Percentiles rank a stretch among this genome's conserved stretches.
These are phyloP conservation scores for Cucumis hystrix DNA, from an alignment of 306 rosid genomes.

Conservation along the genomic window DNA sequence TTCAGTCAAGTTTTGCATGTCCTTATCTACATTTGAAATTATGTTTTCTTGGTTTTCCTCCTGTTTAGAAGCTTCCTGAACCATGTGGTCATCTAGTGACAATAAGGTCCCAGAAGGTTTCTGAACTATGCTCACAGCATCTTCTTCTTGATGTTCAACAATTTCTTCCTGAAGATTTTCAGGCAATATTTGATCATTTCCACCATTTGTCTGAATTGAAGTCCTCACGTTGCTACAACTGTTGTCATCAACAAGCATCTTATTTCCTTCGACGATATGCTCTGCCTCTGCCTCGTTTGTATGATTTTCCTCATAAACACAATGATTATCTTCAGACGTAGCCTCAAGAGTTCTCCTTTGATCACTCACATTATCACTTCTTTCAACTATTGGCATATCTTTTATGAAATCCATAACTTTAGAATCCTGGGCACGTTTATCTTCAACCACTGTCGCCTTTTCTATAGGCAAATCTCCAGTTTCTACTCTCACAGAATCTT, in stretches of 20 bases:
- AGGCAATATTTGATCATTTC: conserved; percentile 17
- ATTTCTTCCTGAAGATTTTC: conserved; percentile 20
- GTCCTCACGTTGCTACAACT: conserved; percentile 3
- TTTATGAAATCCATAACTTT: conserved; percentile 16
- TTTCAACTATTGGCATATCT: conserved; percentile 14
- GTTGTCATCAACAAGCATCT: conserved; percentile 16
- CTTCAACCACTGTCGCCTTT: conserved; percentile 8
- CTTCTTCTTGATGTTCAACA: conserved; percentile 12
- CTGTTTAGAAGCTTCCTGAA: conserved; percentile 8
- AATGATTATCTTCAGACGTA: conserved; percentile 3
- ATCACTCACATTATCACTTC: conserved; percentile 4
- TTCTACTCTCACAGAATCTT: conserved; percentile 6
- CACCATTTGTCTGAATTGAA: conserved; percentile 14
- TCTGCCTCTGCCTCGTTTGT: conserved; percentile 20
- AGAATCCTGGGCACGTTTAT: not conserved
- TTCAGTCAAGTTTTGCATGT: conserved; percentile 2
- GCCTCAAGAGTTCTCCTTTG: not conserved
- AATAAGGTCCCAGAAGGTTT: conserved; percentile 7
- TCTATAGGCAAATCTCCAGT: not conserved
- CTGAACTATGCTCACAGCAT: conserved; percentile 12
- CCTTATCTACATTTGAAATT: not conserved
- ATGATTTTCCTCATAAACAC: conserved; percentile 12
- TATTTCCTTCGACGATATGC: conserved; percentile 26
- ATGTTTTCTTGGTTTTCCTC: conserved; percentile 1
- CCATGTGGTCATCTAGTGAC: not conserved